These are phyloP conservation scores for Botryotinia globosa DNA, from an alignment of 2,329 filamentous ascomycete species.

Conservation along the genomic window DNA sequence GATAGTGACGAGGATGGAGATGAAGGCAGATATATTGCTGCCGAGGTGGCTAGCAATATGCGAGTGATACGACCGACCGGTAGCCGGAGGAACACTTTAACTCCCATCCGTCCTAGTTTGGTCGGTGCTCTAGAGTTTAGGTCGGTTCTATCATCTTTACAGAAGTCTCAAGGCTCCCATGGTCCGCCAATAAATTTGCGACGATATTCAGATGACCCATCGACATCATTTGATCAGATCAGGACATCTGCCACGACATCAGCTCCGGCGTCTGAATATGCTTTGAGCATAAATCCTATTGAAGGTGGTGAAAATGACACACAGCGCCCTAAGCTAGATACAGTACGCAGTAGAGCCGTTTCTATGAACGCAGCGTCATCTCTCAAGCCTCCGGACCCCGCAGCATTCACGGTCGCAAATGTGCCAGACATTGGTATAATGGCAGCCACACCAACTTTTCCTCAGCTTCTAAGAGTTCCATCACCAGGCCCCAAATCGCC, in stretches of 20 bases:
- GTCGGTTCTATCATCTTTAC: constrained; percentile 81
- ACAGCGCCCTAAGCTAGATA: constrained; percentile 22
- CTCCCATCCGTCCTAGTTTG: constrained; percentile 85
- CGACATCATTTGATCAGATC: constrained; percentile 31
- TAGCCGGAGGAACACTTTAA: constrained; percentile 69
- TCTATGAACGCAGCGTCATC: constrained; percentile 36
- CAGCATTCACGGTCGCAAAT: constrained; percentile 32
- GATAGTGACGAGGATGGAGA: constrained; percentile 51
- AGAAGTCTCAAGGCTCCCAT: constrained; percentile 75
- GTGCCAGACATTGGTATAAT: constrained; percentile 37
- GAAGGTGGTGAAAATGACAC: constrained; percentile 24
- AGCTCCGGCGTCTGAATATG: constrained; percentile 37
- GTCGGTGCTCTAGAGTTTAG: constrained; percentile 93
- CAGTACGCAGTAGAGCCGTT: constrained; percentile 33
- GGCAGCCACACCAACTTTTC: constrained; percentile 43
- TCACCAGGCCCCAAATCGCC: constrained; percentile 40
- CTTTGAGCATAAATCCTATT: constrained; percentile 44
- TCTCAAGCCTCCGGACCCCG: constrained; percentile 25
- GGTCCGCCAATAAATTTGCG: constrained; percentile 66
- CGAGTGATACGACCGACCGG: constrained; percentile 69
- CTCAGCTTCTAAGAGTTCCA: constrained; percentile 33
- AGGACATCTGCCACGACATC: constrained; percentile 46
- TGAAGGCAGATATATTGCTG: constrained; percentile 64
- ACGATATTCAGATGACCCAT: constrained; percentile 63
- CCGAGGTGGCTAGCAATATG: constrained; percentile 92